Conservation (phyloP, 257 asterid genomes). For the Gentiana dahurica region DNA sequence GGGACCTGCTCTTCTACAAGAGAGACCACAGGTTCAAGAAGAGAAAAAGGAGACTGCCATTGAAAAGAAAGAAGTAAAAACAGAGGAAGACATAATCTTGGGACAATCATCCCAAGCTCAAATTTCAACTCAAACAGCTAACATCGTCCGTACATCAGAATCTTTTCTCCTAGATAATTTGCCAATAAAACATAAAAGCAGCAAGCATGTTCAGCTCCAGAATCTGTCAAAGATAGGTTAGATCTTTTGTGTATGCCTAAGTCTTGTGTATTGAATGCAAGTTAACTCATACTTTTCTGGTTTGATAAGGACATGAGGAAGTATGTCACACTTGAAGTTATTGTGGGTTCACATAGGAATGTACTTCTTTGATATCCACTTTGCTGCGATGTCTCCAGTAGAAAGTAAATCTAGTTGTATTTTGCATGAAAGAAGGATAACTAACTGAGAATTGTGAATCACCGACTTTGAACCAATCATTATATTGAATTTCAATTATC, state of each 20-base stretch:
- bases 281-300: too few species aligned
- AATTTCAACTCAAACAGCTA: constrained; percentile 16
- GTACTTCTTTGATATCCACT: too few species aligned
- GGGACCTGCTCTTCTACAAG: constrained; percentile 26
- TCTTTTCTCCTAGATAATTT: constrained; percentile 19
- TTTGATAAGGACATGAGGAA: too few species aligned
- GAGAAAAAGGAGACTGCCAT: constrained; percentile 15
- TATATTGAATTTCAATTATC: too few species aligned
- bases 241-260: constrained; percentile 6
- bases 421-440: too few species aligned
- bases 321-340: too few species aligned
- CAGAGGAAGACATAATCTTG: constrained; percentile 22
- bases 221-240: constrained; percentile 30
- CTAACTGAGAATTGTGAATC: too few species aligned
- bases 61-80: constrained; percentile 21
- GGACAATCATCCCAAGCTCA: constrained; percentile 7
- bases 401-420: too few species aligned
- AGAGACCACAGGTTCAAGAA: constrained; percentile 22
- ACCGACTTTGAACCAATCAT: too few species aligned
- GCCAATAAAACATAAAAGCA: constrained; percentile 17
- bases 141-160: constrained; percentile 9
- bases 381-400: too few species aligned
- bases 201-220: constrained; percentile 12
- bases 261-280: too few species aligned
- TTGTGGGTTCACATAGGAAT: too few species aligned